A percentile compares a stretch with the other conserved stretches of the same genome.
Evolutionary conservation across 257 asterid species (phyloP).

Genomic region (Misopates orontium): DNA sequence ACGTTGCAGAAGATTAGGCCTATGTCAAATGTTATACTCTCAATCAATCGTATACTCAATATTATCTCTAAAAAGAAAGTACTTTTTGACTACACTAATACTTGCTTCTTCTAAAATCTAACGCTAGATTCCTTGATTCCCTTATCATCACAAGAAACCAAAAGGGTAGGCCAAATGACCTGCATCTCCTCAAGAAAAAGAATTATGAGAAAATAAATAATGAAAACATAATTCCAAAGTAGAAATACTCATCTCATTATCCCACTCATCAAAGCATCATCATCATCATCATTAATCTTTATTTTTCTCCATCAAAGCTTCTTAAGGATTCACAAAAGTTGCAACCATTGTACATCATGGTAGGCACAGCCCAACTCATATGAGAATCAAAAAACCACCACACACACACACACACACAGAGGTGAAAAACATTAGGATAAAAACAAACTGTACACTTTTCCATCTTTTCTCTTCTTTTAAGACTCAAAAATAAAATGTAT

Average conservation of each 20-base stretch:
- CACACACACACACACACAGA: conserved; percentile 23
- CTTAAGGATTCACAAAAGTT: conserved; percentile 48
- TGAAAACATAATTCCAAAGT: conserved; percentile 19
- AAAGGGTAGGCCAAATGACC: conserved; percentile 75
- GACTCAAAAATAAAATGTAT: conserved; percentile 61
- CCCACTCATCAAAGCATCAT: conserved; percentile 45
- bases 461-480: conserved; percentile 72
- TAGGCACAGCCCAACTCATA: conserved; percentile 52
- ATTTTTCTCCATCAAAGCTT: conserved; percentile 40
- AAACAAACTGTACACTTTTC: conserved; percentile 73
- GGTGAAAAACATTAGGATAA: conserved; percentile 49
- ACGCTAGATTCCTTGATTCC: conserved; percentile 92
- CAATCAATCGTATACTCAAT: conserved; percentile 20
- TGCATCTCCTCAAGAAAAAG: conserved; percentile 41
- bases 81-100: conserved; percentile 36
- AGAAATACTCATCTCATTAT: conserved; percentile 35
- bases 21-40: conserved; percentile 19
- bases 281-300: conserved; percentile 31
- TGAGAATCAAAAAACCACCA: conserved; percentile 42
- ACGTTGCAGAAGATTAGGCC: conserved; percentile 17
- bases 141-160: conserved; percentile 65
- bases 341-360: conserved; percentile 67
- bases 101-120: conserved; percentile 76
- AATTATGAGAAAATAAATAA: conserved; percentile 27
- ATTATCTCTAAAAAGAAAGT: conserved; percentile 33